Conservation (phyloP, 371 early-diverging fungal genomes). For the Aphelidium insulamus region DNA sequence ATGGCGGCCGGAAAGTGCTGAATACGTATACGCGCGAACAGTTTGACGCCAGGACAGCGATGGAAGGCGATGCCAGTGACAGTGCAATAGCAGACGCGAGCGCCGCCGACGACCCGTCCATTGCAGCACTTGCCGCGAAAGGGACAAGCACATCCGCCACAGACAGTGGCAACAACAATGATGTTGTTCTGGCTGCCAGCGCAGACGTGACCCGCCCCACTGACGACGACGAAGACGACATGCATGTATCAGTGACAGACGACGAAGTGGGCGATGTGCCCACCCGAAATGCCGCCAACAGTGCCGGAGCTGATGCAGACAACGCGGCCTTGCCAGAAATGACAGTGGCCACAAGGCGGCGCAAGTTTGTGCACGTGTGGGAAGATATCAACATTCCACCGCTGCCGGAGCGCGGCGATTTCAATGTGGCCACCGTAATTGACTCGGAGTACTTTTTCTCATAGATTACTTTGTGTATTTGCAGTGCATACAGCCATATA, state of each 20-base stretch:
- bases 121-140: no score
- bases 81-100: no score
- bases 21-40: slow-evolving; percentile 11
- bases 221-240: slow-evolving; percentile 11
- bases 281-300: slow-evolving; percentile 4
- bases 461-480: no score
- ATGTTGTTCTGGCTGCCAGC: slow-evolving; percentile 6
- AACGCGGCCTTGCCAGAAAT: slow-evolving; percentile 2
- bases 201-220: slow-evolving; percentile 2
- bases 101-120: no score
- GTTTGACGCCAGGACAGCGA: slow-evolving; percentile 2
- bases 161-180: slow-evolving; percentile 2
- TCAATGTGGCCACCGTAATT: slow-evolving; percentile 54
- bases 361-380: slow-evolving; percentile 31
- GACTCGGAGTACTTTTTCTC: slow-evolving; percentile 80
- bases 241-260: slow-evolving; percentile 9
- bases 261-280: slow-evolving; percentile 9
- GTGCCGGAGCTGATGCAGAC: background rate
- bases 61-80: background rate
- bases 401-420: slow-evolving; percentile 57
- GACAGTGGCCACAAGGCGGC: no score
- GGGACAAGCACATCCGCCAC: background rate
- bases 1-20: slow-evolving; percentile 43
- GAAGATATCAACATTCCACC: slow-evolving; percentile 41
- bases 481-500: no score